These are phyloP conservation scores for Verbascum thapsus DNA, from an alignment of 257 asterid species.

Conservation along the genomic window DNA sequence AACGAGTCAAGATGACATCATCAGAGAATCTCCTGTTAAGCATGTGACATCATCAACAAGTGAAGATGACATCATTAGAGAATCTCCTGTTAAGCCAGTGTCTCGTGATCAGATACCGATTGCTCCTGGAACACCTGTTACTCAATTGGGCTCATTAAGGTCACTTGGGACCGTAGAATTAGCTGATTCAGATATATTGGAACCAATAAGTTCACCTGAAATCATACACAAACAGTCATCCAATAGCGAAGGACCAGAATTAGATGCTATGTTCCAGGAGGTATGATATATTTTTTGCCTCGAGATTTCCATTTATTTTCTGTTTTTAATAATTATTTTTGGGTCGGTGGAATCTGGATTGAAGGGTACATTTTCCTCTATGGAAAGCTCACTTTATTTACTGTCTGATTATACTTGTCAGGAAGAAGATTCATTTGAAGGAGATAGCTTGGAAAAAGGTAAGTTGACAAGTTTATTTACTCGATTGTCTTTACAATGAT, in stretches of 20 bases:
- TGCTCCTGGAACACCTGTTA: slow-evolving; percentile 70
- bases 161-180: slow-evolving; percentile 45
- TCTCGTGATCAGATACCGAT: slow-evolving; percentile 45
- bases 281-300: slow-evolving; percentile 32
- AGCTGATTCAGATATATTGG: slow-evolving; percentile 35
- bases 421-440: slow-evolving; percentile 51
- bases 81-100: slow-evolving; percentile 29
- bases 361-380: neutral
- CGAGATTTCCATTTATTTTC: neutral
- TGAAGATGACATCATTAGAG: slow-evolving; percentile 23
- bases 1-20: slow-evolving; percentile 19
- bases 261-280: slow-evolving; percentile 43
- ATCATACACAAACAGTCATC: slow-evolving; percentile 35
- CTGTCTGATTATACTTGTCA: slow-evolving; percentile 32
- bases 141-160: slow-evolving; percentile 39
- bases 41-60: slow-evolving; percentile 36
- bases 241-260: slow-evolving; percentile 36
- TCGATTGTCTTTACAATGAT: neutral
- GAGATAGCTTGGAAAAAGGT: slow-evolving; percentile 43
- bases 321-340: neutral
- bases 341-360: neutral
- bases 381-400: neutral
- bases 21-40: slow-evolving; percentile 24
- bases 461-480: slow-evolving; percentile 18
- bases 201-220: slow-evolving; percentile 45